These are phyloP conservation scores for Groenewaldozyma tartarivorans DNA, from an alignment of 805 yeast genomes.

Conservation along the genomic window DNA sequence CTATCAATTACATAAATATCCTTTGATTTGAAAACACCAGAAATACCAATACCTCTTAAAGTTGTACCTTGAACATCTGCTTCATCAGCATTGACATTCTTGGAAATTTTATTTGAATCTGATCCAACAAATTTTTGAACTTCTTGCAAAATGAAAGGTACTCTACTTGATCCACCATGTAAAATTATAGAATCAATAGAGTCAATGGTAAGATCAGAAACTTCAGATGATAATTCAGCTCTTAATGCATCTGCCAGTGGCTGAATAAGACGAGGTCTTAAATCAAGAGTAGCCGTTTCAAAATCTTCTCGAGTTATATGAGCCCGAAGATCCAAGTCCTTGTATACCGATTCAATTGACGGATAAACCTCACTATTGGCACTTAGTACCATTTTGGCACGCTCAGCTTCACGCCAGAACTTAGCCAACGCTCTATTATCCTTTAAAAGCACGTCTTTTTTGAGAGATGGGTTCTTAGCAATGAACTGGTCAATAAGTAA, in stretches of 20 bases:
- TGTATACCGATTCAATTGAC: constrained; percentile 62
- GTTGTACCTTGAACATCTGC: constrained; percentile 86
- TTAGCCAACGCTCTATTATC: constrained; percentile 55
- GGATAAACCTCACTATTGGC: constrained; percentile 78
- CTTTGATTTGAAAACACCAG: constrained; percentile 57
- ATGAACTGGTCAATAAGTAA: constrained; percentile 53
- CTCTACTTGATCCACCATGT: constrained; percentile 86
- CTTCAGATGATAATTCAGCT: constrained; percentile 18
- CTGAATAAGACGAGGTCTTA: constrained; percentile 36
- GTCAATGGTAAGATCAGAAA: constrained; percentile 18
- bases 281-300: constrained; percentile 44
- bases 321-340: constrained; percentile 67
- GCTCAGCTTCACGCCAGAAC: constrained; percentile 76
- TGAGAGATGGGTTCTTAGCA: constrained; percentile 27
- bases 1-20: constrained; percentile 52
- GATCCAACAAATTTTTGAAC: constrained; percentile 47
- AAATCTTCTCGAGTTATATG: constrained; percentile 70
- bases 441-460: constrained; percentile 31
- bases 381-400: constrained; percentile 76
- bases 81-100: constrained; percentile 92
- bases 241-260: constrained; percentile 50
- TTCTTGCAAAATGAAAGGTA: constrained; percentile 68
- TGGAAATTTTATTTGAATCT: constrained; percentile 44
- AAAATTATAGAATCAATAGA: constrained; percentile 57
- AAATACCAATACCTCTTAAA: constrained; percentile 66